Conservation (phyloP, 2,329 filamentous ascomycete genomes). For the Bisporella sp. region DNA sequence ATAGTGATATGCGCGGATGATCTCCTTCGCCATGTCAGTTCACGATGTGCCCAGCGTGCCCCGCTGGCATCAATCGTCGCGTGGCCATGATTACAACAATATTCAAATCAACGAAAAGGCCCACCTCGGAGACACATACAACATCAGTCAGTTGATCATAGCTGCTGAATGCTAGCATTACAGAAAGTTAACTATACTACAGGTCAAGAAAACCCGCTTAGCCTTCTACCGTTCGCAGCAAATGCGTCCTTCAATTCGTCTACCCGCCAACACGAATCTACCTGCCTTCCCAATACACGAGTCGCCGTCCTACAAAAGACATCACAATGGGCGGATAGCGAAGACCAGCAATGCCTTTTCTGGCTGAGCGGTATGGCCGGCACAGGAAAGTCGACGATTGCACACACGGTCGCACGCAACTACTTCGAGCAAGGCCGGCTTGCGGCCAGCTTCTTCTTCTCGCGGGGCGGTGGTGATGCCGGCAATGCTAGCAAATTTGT, state of each 20-base stretch:
- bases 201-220: too few relatives aligned
- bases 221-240: neutral
- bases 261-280: neutral
- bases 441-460: constrained; percentile 14
- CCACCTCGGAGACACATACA: too few relatives aligned
- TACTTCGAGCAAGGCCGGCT: constrained; percentile 6
- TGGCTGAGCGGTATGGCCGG: constrained; percentile 25
- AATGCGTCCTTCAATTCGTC: constrained; percentile 1
- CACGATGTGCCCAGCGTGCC: too few relatives aligned
- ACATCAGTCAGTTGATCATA: too few relatives aligned
- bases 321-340: neutral
- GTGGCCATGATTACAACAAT: too few relatives aligned
- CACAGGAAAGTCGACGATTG: constrained; percentile 2
- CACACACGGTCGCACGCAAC: constrained; percentile 4
- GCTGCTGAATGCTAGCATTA: too few relatives aligned
- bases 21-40: too few relatives aligned
- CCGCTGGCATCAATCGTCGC: too few relatives aligned
- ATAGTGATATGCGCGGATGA: too few relatives aligned
- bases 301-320: neutral
- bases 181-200: too few relatives aligned
- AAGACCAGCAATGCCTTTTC: constrained; percentile 8
- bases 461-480: constrained; percentile 12
- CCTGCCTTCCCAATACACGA: constrained; percentile 1
- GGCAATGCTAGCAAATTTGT: constrained; percentile 7
- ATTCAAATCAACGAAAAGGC: too few relatives aligned